phyloP scores from a whole-genome alignment of 192 early-diverging fungal genomes.

The Mortierella alpina region DNA sequence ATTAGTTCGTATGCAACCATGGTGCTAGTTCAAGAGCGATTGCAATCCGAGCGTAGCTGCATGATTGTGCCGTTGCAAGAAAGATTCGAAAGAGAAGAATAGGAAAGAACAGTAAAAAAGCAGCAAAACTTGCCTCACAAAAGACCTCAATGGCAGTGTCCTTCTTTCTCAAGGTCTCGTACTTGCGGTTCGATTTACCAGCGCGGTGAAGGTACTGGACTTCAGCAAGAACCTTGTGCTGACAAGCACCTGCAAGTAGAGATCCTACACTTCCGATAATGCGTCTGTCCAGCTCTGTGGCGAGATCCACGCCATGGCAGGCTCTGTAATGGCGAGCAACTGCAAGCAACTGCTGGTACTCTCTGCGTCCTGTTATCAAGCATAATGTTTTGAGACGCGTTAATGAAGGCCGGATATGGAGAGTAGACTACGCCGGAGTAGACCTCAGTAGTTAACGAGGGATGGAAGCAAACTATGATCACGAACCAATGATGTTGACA shows the following conservation, averaged over 20 bases:
- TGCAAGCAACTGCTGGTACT: conserved; percentile 37
- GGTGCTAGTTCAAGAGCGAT: not conserved
- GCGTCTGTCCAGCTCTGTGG: conserved; percentile 29
- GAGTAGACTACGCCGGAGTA: not conserved
- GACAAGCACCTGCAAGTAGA: conserved; percentile 28
- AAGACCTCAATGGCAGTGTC: conserved; percentile 42
- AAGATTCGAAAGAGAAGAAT: not conserved
- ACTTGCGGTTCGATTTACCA: conserved; percentile 41
- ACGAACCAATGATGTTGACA: conserved; percentile 50
- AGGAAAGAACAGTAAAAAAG: not conserved
- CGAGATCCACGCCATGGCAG: conserved; percentile 21
- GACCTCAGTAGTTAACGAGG: not conserved
- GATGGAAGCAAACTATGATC: conserved; percentile 3
- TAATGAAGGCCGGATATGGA: not conserved
- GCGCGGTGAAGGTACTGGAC: conserved; percentile 29
- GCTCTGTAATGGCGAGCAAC: conserved; percentile 45
- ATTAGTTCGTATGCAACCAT: not conserved
- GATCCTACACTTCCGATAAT: conserved; percentile 51
- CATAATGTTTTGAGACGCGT: not conserved
- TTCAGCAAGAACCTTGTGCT: conserved; percentile 44
- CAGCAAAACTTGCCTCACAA: conserved; percentile 34
- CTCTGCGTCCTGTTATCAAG: conserved; percentile 30
- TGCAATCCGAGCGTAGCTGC: too few relatives aligned
- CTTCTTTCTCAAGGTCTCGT: conserved; percentile 47
- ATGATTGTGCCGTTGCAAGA: not conserved